Conservation (phyloP, 306 rosid genomes). For the Echinosophora koreensis region DNA sequence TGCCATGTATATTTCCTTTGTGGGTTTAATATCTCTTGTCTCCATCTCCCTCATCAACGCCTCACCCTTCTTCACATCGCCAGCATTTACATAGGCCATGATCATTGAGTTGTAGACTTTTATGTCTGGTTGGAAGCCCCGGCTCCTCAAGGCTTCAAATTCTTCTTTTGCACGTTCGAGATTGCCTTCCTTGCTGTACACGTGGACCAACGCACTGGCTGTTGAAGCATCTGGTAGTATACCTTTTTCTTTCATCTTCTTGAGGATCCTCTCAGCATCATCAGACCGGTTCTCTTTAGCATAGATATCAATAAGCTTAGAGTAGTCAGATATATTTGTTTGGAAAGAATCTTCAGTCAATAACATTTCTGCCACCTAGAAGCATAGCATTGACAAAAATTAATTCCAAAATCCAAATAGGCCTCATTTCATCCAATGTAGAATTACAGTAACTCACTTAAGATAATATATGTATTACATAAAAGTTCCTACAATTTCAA, state of each 20-base stretch:
- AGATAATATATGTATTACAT: constrained; percentile 16
- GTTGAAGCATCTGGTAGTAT: constrained; percentile 63
- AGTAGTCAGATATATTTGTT: constrained; percentile 74
- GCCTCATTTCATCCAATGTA: not conserved
- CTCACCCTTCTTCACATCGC: constrained; percentile 60
- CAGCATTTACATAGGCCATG: constrained; percentile 73
- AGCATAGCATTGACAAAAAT: constrained; percentile 47
- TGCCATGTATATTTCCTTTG: constrained; percentile 73
- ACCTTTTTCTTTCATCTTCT: constrained; percentile 78
- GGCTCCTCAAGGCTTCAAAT: constrained; percentile 64
- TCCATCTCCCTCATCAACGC: constrained; percentile 77
- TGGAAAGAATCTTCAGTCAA: constrained; percentile 81
- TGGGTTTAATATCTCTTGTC: constrained; percentile 58
- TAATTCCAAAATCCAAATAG: constrained; percentile 34
- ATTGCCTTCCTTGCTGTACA: constrained; percentile 86
- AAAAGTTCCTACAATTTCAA: constrained; percentile 36
- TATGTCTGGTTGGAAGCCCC: constrained; percentile 75
- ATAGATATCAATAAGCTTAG: constrained; percentile 71
- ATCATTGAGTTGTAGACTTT: constrained; percentile 74
- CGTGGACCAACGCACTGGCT: constrained; percentile 65
- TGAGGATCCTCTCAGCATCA: constrained; percentile 80
- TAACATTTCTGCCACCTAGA: constrained; percentile 81
- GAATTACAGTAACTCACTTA: constrained; percentile 14
- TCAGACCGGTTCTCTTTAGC: constrained; percentile 67
- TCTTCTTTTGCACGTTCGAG: constrained; percentile 69